A percentile compares a stretch with the other conserved stretches of the same genome.
phyloP scores from a whole-genome alignment of 2,329 filamentous ascomycete species.

The Aureobasidium sp. region DNA sequence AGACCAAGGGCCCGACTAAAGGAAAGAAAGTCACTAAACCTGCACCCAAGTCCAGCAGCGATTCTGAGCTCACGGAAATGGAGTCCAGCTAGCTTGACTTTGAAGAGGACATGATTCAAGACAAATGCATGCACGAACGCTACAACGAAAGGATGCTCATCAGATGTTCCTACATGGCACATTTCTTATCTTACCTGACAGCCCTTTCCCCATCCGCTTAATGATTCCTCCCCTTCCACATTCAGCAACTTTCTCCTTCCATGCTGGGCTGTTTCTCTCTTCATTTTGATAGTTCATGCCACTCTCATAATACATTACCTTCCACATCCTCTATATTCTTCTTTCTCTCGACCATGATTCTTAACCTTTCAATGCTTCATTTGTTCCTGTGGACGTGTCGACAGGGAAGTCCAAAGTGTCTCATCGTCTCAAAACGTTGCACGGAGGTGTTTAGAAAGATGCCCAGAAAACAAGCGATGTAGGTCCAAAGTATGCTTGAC shows the following conservation, averaged over 20 bases:
- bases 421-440: neutral
- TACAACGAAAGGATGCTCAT: neutral
- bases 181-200: neutral
- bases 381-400: neutral
- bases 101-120: neutral
- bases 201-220: neutral
- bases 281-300: neutral
- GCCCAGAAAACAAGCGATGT: neutral
- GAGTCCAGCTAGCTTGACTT: neutral
- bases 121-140: neutral
- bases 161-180: neutral
- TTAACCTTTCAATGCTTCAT: neutral
- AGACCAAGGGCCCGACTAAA: neutral
- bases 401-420: neutral
- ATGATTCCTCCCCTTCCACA: neutral
- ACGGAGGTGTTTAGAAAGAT: neutral
- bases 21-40: neutral
- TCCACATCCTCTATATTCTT: neutral
- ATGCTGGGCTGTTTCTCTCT: neutral
- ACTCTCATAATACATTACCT: neutral
- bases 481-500: neutral
- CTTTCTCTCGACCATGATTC: neutral
- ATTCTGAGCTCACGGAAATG: slow-evolving; percentile 9
- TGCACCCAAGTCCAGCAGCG: neutral
- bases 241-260: neutral